Evolutionary conservation across 768 basidiomycete species (phyloP), one percentile per base, ranked within the genome.

Genomic region (Trametes cubensis): DNA sequence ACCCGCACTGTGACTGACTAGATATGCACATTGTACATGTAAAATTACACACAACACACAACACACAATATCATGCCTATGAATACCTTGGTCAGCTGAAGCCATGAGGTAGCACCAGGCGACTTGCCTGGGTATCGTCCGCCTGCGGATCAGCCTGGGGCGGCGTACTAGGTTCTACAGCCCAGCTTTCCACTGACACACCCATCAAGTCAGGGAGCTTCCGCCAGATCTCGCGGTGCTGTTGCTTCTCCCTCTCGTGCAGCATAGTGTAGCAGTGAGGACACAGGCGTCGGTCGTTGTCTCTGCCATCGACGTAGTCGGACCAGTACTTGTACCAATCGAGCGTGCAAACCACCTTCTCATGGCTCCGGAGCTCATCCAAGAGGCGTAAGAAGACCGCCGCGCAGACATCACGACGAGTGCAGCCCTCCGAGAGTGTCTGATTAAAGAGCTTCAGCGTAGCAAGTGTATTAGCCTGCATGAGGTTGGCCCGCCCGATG

Each of bases 191-290:
- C 10, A 63, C 62, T 0, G 42, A 26, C 17, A 63, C 57, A 6
- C 52, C 57, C 58, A 64, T 60, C 46, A 64, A 34, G 15, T 55
- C 55, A 4, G 63, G 63, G 18, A 64, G 58, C 39, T 23, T 45
- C 26, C 25, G 6, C 54, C 58, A 64, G 7, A 60, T 51, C 21
- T 53, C 51, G 4, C 21, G 28, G 14, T 52, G 58, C 20, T 25
- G 20, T 28, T 46, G 13, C 52, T 60, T 55, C 52, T 60, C 52
- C 44, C 52, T 44, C 13, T 47, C 52, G 34, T 47, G 38, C 8
- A 60, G 60, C 60, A 60, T 60, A 17, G 38, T 47, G 25, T 54
- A 54, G 60, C 60, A 60, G 21, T 44, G 21, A 38, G 45, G n/a
- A 39, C 60, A 60, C 23, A 60, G 23, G 30, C 34, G 20, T 15